phyloP scores from a whole-genome alignment of 2,329 filamentous ascomycete genomes.

The Lecanoromycetidae sp. region DNA sequence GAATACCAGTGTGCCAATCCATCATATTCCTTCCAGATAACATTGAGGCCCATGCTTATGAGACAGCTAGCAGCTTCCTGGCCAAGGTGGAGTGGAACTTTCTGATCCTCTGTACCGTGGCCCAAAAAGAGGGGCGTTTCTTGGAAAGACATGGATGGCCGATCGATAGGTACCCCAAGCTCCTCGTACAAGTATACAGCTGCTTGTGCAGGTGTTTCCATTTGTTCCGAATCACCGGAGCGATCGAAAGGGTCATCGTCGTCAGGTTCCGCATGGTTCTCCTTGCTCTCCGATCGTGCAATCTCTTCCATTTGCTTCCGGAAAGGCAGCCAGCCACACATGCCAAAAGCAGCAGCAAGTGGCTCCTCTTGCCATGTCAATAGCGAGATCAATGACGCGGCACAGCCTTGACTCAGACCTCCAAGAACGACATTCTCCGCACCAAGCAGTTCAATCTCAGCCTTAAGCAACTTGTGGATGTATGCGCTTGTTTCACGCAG shows the following conservation, averaged over 20 bases:
- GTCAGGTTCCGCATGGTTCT: background rate
- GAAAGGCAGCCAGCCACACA: constrained; percentile 39
- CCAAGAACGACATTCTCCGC: constrained; percentile 34
- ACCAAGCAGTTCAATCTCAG: constrained; percentile 30
- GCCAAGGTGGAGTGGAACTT: constrained; percentile 31
- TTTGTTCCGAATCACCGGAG: background rate
- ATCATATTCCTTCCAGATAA: constrained; percentile 19
- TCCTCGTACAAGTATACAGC: constrained; percentile 5
- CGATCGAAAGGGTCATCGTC: background rate
- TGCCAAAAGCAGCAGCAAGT: constrained; percentile 31
- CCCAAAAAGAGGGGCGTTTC: constrained; percentile 35
- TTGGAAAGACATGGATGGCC: background rate
- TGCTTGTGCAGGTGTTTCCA: background rate
- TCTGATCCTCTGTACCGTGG: constrained; percentile 34
- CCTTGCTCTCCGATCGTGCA: background rate
- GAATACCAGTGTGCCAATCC: constrained; percentile 18
- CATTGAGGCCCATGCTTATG: constrained; percentile 16
- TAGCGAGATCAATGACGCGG: constrained; percentile 32
- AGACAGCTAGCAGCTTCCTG: constrained; percentile 21
- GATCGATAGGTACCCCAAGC: background rate
- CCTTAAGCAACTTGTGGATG: constrained; percentile 29
- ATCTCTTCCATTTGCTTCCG: constrained; percentile 23
- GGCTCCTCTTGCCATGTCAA: constrained; percentile 36
- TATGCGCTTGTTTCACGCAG: constrained; percentile 33
- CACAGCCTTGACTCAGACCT: constrained; percentile 45